Conservation (phyloP, 2,329 filamentous ascomycete genomes). For the Verticillium albo-atrum region DNA sequence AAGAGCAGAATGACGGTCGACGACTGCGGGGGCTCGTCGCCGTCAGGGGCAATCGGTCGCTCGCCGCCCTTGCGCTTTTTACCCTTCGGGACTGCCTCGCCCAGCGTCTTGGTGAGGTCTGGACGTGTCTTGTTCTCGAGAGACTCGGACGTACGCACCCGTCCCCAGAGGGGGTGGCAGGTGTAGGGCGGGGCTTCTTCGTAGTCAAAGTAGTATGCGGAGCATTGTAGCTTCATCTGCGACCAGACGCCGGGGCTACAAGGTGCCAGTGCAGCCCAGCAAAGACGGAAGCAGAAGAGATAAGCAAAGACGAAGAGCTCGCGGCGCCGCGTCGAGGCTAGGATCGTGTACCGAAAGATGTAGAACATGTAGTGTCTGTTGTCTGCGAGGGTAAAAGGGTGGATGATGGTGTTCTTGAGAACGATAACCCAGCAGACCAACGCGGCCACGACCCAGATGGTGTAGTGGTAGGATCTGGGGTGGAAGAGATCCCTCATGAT, state of each 20-base stretch:
- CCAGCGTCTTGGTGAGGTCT: conserved; percentile 10
- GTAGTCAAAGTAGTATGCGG: background rate
- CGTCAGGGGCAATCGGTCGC: background rate
- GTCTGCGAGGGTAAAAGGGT: conserved; percentile 93
- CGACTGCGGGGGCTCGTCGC: conserved; percentile 28
- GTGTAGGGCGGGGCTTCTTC: background rate
- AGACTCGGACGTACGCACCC: background rate
- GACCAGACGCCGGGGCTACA: conserved; percentile 12
- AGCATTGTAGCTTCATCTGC: background rate
- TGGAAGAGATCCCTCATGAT: conserved; percentile 15
- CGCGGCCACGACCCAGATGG: conserved; percentile 30
- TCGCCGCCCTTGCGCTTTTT: background rate
- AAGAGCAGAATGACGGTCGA: conserved; percentile 57
- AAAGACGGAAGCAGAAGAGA: conserved; percentile 62
- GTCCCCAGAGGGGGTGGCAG: background rate
- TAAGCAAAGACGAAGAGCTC: conserved; percentile 70
- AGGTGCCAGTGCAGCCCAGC: conserved; percentile 59
- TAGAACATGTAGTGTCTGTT: conserved; percentile 98
- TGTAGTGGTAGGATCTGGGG: conserved; percentile 27
- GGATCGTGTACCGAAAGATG: conserved; percentile 80
- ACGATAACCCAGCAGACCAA: conserved; percentile 45
- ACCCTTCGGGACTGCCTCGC: conserved; percentile 13
- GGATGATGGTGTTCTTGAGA: conserved; percentile 84
- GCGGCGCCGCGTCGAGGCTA: conserved; percentile 43
- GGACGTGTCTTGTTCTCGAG: background rate